Conservation (phyloP, 192 early-diverging fungal genomes). For the Backusella tuberculispora region DNA sequence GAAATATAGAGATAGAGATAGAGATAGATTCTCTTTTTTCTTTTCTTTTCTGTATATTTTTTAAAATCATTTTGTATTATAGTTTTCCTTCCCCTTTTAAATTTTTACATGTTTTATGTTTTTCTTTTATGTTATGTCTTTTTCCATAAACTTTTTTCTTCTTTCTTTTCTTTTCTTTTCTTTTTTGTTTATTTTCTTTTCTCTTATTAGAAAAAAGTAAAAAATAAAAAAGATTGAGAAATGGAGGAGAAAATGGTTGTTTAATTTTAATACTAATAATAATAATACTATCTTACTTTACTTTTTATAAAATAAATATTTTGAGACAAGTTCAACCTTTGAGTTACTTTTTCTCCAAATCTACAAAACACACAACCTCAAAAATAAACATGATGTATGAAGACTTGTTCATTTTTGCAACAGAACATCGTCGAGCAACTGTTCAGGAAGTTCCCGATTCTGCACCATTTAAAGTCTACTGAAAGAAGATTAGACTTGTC, state of each 20-base stretch:
- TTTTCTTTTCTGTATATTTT: not conserved
- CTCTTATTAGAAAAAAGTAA: not conserved
- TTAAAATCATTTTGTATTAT: constrained; percentile 5
- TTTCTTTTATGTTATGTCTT: not conserved
- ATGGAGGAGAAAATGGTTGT: not conserved
- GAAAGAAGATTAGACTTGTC: no score
- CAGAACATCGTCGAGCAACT: no score
- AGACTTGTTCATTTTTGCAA: no score
- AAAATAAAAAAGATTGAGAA: constrained; percentile 5
- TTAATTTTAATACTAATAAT: not conserved
- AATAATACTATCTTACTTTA: not conserved
- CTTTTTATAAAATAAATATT: no score
- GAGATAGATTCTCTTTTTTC: not conserved
- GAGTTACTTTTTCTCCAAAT: no score
- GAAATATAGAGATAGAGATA: not conserved
- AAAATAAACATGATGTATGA: no score
- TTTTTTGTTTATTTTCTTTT: not conserved
- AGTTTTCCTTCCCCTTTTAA: not conserved
- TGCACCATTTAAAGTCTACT: no score
- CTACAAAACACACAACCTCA: no score
- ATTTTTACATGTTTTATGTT: not conserved
- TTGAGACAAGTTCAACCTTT: no score
- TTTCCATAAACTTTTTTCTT: not conserved
- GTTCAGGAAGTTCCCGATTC: no score
- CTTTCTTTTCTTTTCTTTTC: not conserved